A percentile compares a stretch with the other conserved stretches of the same genome.
These are phyloP conservation scores for Nitzschia palea DNA, from an alignment of 108 stramenopile species.

Conservation along the genomic window DNA sequence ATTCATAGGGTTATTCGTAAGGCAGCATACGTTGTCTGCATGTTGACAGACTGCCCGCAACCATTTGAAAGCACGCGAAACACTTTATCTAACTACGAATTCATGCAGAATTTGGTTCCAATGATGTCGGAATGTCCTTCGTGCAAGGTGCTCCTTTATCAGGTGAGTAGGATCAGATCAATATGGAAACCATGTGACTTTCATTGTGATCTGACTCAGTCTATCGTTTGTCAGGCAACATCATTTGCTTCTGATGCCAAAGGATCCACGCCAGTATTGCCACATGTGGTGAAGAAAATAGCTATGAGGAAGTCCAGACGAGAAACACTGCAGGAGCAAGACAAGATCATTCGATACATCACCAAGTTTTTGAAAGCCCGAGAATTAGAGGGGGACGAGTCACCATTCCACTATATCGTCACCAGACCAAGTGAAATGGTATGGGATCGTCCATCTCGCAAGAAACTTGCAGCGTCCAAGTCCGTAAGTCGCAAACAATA, in stretches of 20 bases:
- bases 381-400: not conserved
- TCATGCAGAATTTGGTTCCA: slow-evolving; percentile 25
- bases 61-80: slow-evolving; percentile 2
- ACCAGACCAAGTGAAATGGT: slow-evolving; percentile 45
- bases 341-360: slow-evolving; percentile 38
- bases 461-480: slow-evolving; percentile 50
- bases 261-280: slow-evolving; percentile 33
- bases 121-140: slow-evolving; percentile 14
- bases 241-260: slow-evolving; percentile 27
- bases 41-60: slow-evolving; percentile 36
- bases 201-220: not conserved
- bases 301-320: slow-evolving; percentile 12
- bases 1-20: slow-evolving; percentile 21
- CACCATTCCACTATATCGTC: slow-evolving; percentile 28
- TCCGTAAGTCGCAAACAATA: slow-evolving; percentile 37
- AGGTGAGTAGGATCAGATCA: slow-evolving; percentile 28
- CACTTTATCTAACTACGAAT: slow-evolving; percentile 9
- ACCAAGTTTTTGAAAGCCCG: slow-evolving; percentile 1
- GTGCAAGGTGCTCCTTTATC: slow-evolving; percentile 28
- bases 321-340: slow-evolving; percentile 26
- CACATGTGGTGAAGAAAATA: slow-evolving; percentile 37
- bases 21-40: slow-evolving; percentile 39
- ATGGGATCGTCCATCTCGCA: slow-evolving; percentile 37
- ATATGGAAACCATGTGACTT: too few relatives aligned
- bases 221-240: slow-evolving; percentile 25